These are phyloP conservation scores for Papiliotrema nemorosa DNA, from an alignment of 1,284 basidiomycete genomes.

Conservation along the genomic window DNA sequence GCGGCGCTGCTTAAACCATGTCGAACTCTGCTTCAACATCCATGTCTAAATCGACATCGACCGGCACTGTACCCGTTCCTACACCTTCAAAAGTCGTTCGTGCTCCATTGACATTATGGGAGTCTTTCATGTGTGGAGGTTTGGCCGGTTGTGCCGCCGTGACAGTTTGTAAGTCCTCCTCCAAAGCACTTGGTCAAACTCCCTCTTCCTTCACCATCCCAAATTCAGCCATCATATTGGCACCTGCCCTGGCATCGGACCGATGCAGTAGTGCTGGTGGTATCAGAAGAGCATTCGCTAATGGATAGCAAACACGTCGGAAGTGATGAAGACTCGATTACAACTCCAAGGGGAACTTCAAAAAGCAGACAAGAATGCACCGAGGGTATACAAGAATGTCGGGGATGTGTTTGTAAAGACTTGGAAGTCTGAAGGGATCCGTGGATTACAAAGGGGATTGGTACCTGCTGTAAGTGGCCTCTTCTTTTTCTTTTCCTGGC, in stretches of 20 bases:
- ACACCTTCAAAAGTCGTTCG: conserved; percentile 16
- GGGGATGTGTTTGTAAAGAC: conserved; percentile 86
- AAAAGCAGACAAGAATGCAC: conserved; percentile 58
- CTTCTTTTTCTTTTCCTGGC: not conserved
- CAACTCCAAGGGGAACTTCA: conserved; percentile 92
- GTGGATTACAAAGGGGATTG: conserved; percentile 86
- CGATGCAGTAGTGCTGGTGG: not conserved
- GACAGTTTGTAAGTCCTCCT: conserved; percentile 47
- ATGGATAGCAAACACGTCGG: conserved; percentile 55
- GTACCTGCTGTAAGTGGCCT: conserved; percentile 70
- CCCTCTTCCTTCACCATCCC: not conserved
- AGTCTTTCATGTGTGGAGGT: conserved; percentile 81
- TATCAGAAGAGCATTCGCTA: not conserved
- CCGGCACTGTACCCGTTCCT: not conserved
- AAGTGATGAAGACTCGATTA: conserved; percentile 89
- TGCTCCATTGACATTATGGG: conserved; percentile 49
- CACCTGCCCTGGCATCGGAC: too few species aligned
- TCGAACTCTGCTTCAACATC: not conserved
- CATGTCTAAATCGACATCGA: not conserved
- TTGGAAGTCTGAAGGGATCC: conserved; percentile 83
- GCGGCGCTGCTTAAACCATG: too few species aligned
- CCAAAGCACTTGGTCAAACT: too few species aligned
- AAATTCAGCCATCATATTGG: too few species aligned
- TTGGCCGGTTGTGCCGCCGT: conserved; percentile 85
- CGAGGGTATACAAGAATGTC: conserved; percentile 82